A percentile compares a stretch with the other conserved stretches of the same genome.
Conservation (phyloP, 495 filamentous ascomycete genomes). For the Talaromyces liani region DNA sequence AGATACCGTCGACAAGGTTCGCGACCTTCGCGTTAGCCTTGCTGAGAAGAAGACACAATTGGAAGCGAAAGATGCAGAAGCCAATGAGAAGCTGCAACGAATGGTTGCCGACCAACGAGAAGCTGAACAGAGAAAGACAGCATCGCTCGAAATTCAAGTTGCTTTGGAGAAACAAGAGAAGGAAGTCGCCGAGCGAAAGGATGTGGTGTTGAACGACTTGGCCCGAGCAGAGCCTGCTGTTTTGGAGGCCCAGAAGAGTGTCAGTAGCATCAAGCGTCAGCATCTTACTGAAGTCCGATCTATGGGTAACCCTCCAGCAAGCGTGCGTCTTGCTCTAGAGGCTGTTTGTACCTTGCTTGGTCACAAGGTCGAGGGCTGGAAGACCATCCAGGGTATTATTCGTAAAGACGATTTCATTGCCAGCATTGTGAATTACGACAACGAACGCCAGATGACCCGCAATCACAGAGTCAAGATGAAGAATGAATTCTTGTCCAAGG, state of each 20-base stretch:
- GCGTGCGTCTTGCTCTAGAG: slow-evolving; percentile 87
- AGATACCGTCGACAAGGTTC: slow-evolving; percentile 96
- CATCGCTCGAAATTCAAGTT: slow-evolving; percentile 79
- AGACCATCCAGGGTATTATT: slow-evolving; percentile 77
- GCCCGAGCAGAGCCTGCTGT: slow-evolving; percentile 92
- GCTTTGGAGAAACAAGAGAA: slow-evolving; percentile 84
- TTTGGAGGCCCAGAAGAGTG: slow-evolving; percentile 83
- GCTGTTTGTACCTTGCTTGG: slow-evolving; percentile 91
- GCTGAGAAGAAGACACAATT: slow-evolving; percentile 90
- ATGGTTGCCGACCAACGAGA: slow-evolving; percentile 97
- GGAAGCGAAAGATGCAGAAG: slow-evolving; percentile 87
- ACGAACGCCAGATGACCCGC: slow-evolving; percentile 89
- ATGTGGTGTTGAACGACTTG: slow-evolving; percentile 81
- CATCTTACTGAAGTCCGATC: slow-evolving; percentile 96
- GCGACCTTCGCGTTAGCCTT: slow-evolving; percentile 80
- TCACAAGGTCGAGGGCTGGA: slow-evolving; percentile 86
- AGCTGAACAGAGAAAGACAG: slow-evolving; percentile 83
- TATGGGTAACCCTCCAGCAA: slow-evolving; percentile 84
- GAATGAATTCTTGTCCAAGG: slow-evolving; percentile 81
- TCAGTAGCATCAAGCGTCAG: slow-evolving; percentile 94
- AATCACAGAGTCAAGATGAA: slow-evolving; percentile 79
- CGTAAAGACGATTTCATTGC: slow-evolving; percentile 94
- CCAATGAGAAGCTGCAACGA: slow-evolving; percentile 90
- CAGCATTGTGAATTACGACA: slow-evolving; percentile 96
- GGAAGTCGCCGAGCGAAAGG: slow-evolving; percentile 73